Percentiles rank a stretch among this genome's conserved stretches.
Conservation (phyloP, 1,139 yeast genomes). For the Lodderomyces theae region DNA sequence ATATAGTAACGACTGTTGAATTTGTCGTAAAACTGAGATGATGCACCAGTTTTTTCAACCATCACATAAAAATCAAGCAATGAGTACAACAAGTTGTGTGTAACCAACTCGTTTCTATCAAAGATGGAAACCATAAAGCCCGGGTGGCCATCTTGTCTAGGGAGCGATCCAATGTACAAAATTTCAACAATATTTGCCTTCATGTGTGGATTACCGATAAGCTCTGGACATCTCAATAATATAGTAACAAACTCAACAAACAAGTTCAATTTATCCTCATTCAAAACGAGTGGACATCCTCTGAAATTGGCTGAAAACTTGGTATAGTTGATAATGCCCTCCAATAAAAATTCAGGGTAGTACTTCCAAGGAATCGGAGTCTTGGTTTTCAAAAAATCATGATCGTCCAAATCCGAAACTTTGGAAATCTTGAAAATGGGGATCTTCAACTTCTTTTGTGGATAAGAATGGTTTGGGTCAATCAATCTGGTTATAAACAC, state of each 20-base stretch:
- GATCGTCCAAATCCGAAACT: conserved; percentile 59
- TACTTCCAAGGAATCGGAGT: conserved; percentile 79
- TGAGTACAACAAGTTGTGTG: conserved; percentile 71
- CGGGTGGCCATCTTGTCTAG: conserved; percentile 52
- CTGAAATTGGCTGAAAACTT: conserved; percentile 60
- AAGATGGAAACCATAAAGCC: conserved; percentile 75
- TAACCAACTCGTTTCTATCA: conserved; percentile 60
- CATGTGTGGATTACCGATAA: conserved; percentile 89
- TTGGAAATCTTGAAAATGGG: conserved; percentile 61
- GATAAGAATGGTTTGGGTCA: conserved; percentile 68
- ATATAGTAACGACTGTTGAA: conserved; percentile 88
- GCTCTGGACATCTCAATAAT: conserved; percentile 78
- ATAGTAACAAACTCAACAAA: conserved; percentile 73
- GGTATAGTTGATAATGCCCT: conserved; percentile 77
- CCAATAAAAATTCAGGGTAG: conserved; percentile 83
- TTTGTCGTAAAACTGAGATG: conserved; percentile 93
- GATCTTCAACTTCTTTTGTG: conserved; percentile 50
- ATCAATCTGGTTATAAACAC: conserved; percentile 68
- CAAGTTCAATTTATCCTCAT: conserved; percentile 48
- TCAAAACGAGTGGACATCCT: conserved; percentile 58
- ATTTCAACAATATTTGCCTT: conserved; percentile 82
- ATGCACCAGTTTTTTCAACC: conserved; percentile 94
- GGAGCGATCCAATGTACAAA: conserved; percentile 71
- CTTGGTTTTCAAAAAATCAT: conserved; percentile 59
- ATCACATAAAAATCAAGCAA: conserved; percentile 87